These are phyloP conservation scores for Cicer cuneatum DNA, from an alignment of 306 rosid species.

Conservation along the genomic window DNA sequence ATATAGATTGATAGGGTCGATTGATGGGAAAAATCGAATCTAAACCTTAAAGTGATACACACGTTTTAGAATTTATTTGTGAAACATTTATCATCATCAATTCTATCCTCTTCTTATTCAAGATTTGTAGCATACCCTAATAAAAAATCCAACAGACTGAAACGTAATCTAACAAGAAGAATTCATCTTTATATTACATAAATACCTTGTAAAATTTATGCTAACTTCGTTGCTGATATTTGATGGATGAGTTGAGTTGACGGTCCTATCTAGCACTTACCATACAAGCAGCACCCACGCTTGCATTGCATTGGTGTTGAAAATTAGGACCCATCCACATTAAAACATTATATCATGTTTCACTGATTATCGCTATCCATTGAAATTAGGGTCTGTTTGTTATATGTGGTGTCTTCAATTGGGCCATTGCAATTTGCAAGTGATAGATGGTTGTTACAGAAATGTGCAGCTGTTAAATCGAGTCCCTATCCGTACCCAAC, in stretches of 20 bases:
- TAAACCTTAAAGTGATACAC: too few species aligned
- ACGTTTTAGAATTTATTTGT: too few species aligned
- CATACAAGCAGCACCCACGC: conserved; percentile 41
- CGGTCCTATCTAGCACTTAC: conserved; percentile 46
- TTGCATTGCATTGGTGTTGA: conserved; percentile 32
- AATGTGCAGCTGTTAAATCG: conserved; percentile 57
- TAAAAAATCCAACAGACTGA: too few species aligned
- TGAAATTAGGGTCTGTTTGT: background rate
- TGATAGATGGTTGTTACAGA: conserved; percentile 38
- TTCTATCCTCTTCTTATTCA: too few species aligned
- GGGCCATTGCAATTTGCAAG: conserved; percentile 30
- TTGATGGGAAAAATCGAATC: too few species aligned
- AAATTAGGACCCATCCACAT: conserved; percentile 54
- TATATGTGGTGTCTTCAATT: conserved; percentile 36
- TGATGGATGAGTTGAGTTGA: conserved; percentile 48
- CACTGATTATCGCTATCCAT: conserved; percentile 40
- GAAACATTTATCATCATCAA: too few species aligned
- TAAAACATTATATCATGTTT: conserved; percentile 46
- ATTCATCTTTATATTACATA: too few species aligned
- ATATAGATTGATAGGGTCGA: too few species aligned
- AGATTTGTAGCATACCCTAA: too few species aligned
- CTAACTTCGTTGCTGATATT: too few species aligned
- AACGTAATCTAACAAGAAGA: too few species aligned
- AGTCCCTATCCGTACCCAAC: conserved; percentile 67
- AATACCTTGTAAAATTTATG: too few species aligned